These are phyloP conservation scores for Coelastrella sp. DNA, from an alignment of 139 green algal species.

Conservation along the genomic window DNA sequence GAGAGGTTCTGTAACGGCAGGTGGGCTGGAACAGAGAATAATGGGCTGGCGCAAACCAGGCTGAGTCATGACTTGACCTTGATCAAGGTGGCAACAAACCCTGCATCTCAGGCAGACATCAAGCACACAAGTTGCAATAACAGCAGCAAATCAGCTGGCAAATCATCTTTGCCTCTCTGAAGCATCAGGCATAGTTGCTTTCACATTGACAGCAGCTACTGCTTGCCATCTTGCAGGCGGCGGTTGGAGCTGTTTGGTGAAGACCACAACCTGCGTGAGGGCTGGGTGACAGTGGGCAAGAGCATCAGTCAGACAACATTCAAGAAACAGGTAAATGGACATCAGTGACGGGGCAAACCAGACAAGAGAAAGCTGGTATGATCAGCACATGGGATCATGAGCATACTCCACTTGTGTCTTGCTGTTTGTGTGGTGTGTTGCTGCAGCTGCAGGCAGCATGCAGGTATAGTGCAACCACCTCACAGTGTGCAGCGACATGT, in stretches of 20 bases:
- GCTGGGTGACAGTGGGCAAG: constrained; percentile 86
- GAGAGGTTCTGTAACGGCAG: constrained; percentile 73
- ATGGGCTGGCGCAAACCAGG: too few species aligned
- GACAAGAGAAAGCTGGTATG: background rate
- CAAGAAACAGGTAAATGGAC: constrained; percentile 57
- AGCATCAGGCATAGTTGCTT: background rate
- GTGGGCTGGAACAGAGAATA: background rate
- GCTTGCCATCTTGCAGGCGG: constrained; percentile 45
- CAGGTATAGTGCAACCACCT: background rate
- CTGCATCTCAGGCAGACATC: background rate
- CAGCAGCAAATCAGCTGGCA: too few species aligned
- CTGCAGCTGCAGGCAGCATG: background rate
- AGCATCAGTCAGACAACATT: constrained; percentile 82
- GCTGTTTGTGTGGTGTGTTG: background rate
- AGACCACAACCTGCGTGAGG: constrained; percentile 87
- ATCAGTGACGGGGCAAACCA: background rate
- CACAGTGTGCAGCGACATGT: background rate
- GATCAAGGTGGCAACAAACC: too few species aligned
- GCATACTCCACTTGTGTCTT: too few species aligned
- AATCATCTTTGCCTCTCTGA: too few species aligned
- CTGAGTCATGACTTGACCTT: too few species aligned
- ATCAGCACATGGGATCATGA: too few species aligned
- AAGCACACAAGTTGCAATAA: too few species aligned
- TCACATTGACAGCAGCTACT: background rate
- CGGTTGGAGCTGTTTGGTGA: constrained; percentile 90